These are phyloP conservation scores for Phytopythium montanum DNA, from an alignment of 352 stramenopile species.

Conservation along the genomic window DNA sequence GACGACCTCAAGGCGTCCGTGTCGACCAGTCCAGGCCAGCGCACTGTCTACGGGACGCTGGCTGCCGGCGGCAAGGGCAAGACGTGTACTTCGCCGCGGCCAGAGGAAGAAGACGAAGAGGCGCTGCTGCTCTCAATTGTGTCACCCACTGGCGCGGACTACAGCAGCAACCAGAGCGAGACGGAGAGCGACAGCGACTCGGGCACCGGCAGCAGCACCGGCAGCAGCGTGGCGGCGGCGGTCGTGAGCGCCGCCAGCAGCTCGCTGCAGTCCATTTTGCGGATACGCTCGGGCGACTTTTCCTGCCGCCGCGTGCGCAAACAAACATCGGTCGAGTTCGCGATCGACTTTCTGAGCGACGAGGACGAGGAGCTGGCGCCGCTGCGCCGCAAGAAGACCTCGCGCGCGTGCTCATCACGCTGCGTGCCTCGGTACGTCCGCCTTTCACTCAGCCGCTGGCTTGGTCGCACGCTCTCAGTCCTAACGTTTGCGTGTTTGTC, in stretches of 20 bases:
- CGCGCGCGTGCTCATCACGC: constrained; percentile 29
- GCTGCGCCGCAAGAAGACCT: constrained; percentile 12
- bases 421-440: constrained; percentile 50
- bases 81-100: constrained; percentile 6
- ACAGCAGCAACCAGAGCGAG: constrained; percentile 55
- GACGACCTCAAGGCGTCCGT: constrained; percentile 22
- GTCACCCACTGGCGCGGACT: constrained; percentile 8
- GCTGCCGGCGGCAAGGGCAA: constrained; percentile 1
- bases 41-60: constrained; percentile 39
- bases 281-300: constrained; percentile 34
- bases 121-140: constrained; percentile 17
- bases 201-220: constrained; percentile 34
- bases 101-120: constrained; percentile 15
- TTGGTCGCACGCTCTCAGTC: no score
- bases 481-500: no score
- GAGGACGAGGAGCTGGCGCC: constrained; percentile 37
- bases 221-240: constrained; percentile 9
- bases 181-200: constrained; percentile 76
- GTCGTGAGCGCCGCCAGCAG: constrained; percentile 16
- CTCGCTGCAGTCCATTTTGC: constrained; percentile 63
- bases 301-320: constrained; percentile 53
- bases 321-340: constrained; percentile 63
- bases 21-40: constrained; percentile 1
- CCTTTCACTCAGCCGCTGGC: neutral
- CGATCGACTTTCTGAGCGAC: constrained; percentile 39